These are phyloP conservation scores for Aspergillus asperescens DNA, from an alignment of 495 filamentous ascomycete genomes.

Conservation along the genomic window DNA sequence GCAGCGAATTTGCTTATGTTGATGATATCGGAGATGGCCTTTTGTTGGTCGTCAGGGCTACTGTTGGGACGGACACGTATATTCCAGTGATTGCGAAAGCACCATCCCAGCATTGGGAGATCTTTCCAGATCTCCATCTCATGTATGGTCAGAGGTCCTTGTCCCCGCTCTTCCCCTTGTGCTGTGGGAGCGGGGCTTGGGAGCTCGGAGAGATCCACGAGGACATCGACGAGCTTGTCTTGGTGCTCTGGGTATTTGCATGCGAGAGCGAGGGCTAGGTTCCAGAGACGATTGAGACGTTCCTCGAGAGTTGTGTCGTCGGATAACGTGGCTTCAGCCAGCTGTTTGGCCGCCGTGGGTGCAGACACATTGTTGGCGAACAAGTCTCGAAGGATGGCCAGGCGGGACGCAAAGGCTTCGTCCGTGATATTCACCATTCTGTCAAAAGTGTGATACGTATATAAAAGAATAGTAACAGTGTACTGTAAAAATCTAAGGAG, in stretches of 20 bases:
- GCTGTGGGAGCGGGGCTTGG: not conserved
- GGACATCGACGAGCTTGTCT: constrained; percentile 7
- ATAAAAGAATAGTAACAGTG: not conserved
- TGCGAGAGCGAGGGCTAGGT: not conserved
- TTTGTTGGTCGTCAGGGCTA: not conserved
- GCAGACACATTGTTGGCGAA: not conserved
- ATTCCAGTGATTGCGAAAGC: constrained; percentile 15
- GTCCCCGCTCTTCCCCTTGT: not conserved
- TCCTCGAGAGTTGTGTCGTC: not conserved
- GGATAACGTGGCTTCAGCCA: not conserved
- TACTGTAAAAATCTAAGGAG: too few species aligned
- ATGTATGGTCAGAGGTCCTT: not conserved
- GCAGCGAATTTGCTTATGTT: constrained; percentile 7
- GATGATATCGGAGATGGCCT: not conserved
- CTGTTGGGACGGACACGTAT: not conserved
- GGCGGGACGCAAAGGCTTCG: not conserved
- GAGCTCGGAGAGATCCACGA: constrained; percentile 7
- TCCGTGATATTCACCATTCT: not conserved
- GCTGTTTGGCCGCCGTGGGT: not conserved
- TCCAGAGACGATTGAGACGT: not conserved
- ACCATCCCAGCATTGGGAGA: constrained; percentile 15
- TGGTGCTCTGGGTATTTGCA: constrained; percentile 1
- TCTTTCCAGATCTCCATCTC: constrained; percentile 14
- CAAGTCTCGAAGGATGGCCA: not conserved
- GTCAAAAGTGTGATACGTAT: not conserved